These are phyloP conservation scores for Mallotus nudiflorus DNA, from an alignment of 345 rosid genomes.

Conservation along the genomic window DNA sequence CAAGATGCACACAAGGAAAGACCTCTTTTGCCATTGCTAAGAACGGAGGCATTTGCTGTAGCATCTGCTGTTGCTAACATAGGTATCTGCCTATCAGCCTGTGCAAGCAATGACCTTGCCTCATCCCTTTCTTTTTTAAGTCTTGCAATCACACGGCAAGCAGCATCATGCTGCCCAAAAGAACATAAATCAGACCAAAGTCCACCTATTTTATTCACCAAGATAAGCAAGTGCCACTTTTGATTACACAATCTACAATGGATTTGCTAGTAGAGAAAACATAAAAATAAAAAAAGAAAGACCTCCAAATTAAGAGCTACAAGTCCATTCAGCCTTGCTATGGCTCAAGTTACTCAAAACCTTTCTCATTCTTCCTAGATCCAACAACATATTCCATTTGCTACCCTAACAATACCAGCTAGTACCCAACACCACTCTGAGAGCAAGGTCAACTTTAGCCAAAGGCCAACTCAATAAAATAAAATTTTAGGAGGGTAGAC, in stretches of 20 bases:
- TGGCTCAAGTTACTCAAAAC: too few species aligned
- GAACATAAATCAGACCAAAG: slow-evolving; percentile 5
- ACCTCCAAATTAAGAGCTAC: too few species aligned
- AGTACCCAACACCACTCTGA: too few species aligned
- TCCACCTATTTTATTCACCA: slow-evolving; percentile 9
- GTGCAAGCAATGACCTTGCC: slow-evolving; percentile 75
- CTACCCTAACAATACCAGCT: too few species aligned
- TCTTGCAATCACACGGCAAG: slow-evolving; percentile 99
- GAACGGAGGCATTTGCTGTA: slow-evolving; percentile 44
- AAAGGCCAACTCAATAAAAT: too few species aligned
- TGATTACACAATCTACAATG: neutral
- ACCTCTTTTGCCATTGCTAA: slow-evolving; percentile 93
- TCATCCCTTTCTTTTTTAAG: slow-evolving; percentile 94
- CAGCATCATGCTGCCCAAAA: slow-evolving; percentile 87
- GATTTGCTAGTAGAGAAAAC: neutral
- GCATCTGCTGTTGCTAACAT: slow-evolving; percentile 42
- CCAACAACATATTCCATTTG: too few species aligned
- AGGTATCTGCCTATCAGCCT: slow-evolving; percentile 75
- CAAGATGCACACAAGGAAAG: slow-evolving; percentile 12
- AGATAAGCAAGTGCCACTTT: neutral
- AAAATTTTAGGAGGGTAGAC: too few species aligned
- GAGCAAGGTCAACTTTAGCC: too few species aligned
- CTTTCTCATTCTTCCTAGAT: too few species aligned
- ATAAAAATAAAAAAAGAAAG: too few species aligned
- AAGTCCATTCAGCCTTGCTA: too few species aligned